Base-by-base conservation (phyloP, 345 rosid genomes). In the Melastoma malabathricum region DNA sequence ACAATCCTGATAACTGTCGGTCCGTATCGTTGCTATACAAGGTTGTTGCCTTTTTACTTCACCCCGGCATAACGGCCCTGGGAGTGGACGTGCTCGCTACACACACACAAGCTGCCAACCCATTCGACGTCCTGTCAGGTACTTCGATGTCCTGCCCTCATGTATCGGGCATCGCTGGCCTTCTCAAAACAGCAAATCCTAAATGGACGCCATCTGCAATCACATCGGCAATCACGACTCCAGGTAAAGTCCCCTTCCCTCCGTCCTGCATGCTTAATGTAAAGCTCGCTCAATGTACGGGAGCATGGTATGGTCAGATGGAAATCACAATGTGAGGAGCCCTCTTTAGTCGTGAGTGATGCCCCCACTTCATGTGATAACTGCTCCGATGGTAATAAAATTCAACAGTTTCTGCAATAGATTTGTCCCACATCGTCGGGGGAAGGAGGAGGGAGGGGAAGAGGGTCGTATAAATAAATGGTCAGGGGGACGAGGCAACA, bases 11-110 rank as follows among this genome's bases (percentile, higher is more conserved):
- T 12, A 2, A 31, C 38, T 31, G 17, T 15, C 18, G 27, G 25
- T 17, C 50, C 10, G 48, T 13, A 20, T 3, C 39, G 2, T 57
- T 44, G 5, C 17, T 50, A n/a, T 2, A 31, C 7, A n/a, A n/a
- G n/a, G n/a, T n/a, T 31, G 1, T 31, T 31, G 4, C 25, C 38
- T 31, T 31, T 6, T 31, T 15, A 5, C 38, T 44, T 20, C 29
- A 63, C 68, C 77, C 77, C 5, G 77, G 68, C 47, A 59, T 74
- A 43, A 61, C 72, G 6, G 79, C 75, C 17, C 79, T 73, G 0
- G 79, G 75, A 56, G 66, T 64, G 54, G 39, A 67, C 45, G 58
- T 74, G 15, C 31, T 74, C 39, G 75, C 79, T 1, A 58, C 73
- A 3, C 55, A 9, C 34, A 48, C 51, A 1, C 52, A 48, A 68